Percentiles rank a stretch among this genome's conserved stretches.
Conservation (phyloP, 768 basidiomycete species). For the Phlebiopsis flavidoalba region DNA sequence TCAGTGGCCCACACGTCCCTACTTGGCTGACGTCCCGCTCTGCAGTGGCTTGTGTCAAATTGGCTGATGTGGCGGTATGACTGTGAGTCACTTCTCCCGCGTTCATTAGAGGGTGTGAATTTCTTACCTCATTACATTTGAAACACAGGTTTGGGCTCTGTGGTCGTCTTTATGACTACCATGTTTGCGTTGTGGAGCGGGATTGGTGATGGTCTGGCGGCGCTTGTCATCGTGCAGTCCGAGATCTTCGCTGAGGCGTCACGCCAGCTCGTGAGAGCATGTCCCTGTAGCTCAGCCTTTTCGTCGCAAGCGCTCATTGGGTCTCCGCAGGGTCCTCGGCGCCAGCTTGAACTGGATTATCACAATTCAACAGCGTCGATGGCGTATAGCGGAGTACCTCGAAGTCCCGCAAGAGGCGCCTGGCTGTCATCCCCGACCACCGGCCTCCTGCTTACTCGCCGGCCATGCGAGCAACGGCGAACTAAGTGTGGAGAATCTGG, state of each 20-base stretch:
- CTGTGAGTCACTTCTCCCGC: slow-evolving; percentile 33
- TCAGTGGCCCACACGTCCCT: neutral
- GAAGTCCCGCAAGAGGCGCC: slow-evolving; percentile 66
- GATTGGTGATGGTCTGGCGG: slow-evolving; percentile 56
- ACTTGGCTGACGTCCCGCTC: neutral
- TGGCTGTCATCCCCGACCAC: slow-evolving; percentile 20
- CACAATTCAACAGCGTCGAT: slow-evolving; percentile 77
- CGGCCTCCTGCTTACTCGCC: slow-evolving; percentile 31
- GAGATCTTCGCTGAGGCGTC: slow-evolving; percentile 67
- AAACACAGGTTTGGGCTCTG: slow-evolving; percentile 53
- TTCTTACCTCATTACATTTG: neutral
- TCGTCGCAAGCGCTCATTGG: neutral
- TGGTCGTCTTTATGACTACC: slow-evolving; percentile 65
- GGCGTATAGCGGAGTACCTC: slow-evolving; percentile 66
- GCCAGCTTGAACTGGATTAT: slow-evolving; percentile 65
- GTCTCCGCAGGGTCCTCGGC: slow-evolving; percentile 48
- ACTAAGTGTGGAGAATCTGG: slow-evolving; percentile 52
- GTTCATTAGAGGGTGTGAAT: neutral
- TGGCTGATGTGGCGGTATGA: slow-evolving; percentile 77
- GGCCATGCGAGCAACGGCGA: slow-evolving; percentile 48
- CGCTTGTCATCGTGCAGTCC: slow-evolving; percentile 68
- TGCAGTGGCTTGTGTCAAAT: slow-evolving; percentile 59
- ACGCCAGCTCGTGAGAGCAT: slow-evolving; percentile 54
- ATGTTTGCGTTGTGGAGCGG: slow-evolving; percentile 59
- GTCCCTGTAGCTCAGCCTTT: neutral